Conservation (phyloP, 768 basidiomycete species). For the Tulasnella sp. region DNA sequence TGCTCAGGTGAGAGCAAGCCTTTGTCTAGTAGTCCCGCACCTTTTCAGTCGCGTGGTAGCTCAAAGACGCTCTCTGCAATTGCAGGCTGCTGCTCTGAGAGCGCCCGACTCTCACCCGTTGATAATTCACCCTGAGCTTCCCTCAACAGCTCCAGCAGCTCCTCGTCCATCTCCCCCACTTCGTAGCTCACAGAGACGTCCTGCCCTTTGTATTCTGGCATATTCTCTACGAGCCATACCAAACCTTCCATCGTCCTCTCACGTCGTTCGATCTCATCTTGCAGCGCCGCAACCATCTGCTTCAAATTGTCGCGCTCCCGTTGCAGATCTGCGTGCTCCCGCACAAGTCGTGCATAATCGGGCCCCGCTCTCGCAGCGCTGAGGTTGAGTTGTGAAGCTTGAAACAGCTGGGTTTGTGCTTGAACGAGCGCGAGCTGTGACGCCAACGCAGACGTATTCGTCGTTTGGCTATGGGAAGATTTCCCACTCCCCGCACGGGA, state of each 20-base stretch:
- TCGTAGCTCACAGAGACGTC: not conserved
- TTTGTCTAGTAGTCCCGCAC: too few species aligned
- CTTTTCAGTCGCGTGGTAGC: too few species aligned
- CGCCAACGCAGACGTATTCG: too few species aligned
- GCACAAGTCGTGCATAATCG: not conserved
- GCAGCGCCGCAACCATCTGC: not conserved
- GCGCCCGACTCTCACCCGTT: not conserved
- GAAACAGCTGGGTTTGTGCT: too few species aligned
- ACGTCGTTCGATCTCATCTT: not conserved
- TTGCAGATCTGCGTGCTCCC: not conserved
- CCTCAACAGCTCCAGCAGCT: not conserved
- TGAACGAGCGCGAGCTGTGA: too few species aligned
- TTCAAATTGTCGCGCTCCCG: not conserved
- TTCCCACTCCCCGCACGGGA: too few species aligned
- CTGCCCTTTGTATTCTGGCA: constrained; percentile 5
- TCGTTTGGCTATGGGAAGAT: too few species aligned
- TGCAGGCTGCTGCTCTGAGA: not conserved
- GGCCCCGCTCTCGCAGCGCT: too few species aligned
- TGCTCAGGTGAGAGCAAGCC: too few species aligned
- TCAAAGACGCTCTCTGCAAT: too few species aligned
- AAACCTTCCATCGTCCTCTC: constrained; percentile 11
- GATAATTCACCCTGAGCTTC: not conserved
- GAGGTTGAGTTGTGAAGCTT: too few species aligned
- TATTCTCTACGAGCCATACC: constrained; percentile 5
- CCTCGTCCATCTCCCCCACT: not conserved